Evolutionary conservation across 2,329 filamentous ascomycete species (phyloP), one percentile per base, ranked within the genome.

Genomic region (Pseudogymnoascus sp.): DNA sequence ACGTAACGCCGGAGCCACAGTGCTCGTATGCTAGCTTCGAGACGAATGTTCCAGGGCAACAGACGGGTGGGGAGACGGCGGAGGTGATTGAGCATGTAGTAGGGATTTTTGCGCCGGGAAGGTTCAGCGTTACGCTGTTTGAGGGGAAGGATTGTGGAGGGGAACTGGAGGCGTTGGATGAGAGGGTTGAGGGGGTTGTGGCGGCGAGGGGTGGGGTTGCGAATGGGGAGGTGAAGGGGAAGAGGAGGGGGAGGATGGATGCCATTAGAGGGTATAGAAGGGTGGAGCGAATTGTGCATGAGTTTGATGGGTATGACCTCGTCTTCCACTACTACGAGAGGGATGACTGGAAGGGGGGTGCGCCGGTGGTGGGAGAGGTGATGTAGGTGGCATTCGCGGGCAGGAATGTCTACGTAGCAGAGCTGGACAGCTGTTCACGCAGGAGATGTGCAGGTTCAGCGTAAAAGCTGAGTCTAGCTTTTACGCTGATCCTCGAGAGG

Each of bases 1-100:
- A 99, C 73, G 95, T 99, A 68, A 99, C 95, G 0, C 95, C 95
- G 0, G 95, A 99, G 81, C 91, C 93, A 13, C 87, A 96, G 72
- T 99, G 93, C 80, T 97, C 93, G 4, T 99, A 96, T 75, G 95
- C 95, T 37, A 97, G 92, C 1, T 99, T 99, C 73, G 95, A 99
- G 81, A 97, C 95, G 68, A 99, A 97, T 70, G 93, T 99, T 3
- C 95, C 95, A 1, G 89, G 91, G 26, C 88, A 87, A 4, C 91
- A 96, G 78, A 91, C 86, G 63, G 93, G 93, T 15, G 89, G 93
- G 66, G 89, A 93, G 74, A 97, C 93, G 0, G 86, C 87, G 26
- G 93, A 96, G 67, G 88, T 97, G 65, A 89, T 99, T 66, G 87
- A 96, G 75, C 91, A 97, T 68, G 95, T 97, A 1, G 92, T 97